These are phyloP conservation scores for Syzygium oleosum DNA, from an alignment of 345 rosid species.

Conservation along the genomic window DNA sequence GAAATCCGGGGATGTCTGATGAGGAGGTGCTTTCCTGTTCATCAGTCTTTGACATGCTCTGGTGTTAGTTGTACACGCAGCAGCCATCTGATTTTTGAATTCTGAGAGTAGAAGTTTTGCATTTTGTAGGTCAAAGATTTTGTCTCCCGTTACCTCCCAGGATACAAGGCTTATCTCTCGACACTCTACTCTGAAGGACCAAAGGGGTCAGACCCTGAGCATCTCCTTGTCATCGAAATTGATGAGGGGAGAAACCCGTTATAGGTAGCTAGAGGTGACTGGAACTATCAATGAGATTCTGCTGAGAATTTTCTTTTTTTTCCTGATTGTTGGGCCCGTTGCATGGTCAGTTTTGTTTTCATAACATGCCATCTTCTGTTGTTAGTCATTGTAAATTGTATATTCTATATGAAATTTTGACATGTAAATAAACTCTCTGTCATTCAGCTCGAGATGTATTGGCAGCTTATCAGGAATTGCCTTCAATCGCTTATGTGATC, in stretches of 20 bases:
- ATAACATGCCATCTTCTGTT: neutral
- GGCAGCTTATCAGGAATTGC: neutral
- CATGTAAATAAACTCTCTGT: neutral
- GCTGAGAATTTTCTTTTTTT: neutral
- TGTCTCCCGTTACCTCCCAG: slow-evolving; percentile 86
- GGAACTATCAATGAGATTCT: neutral
- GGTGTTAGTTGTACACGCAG: neutral
- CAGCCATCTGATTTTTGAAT: neutral
- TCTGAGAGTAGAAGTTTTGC: neutral
- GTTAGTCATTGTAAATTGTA: neutral
- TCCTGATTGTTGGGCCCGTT: neutral
- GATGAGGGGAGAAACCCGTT: slow-evolving; percentile 86
- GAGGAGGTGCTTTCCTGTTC: slow-evolving; percentile 52
- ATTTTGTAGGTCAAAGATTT: slow-evolving; percentile 71
- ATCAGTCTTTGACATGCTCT: neutral
- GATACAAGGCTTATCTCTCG: slow-evolving; percentile 85
- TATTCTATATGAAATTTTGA: neutral
- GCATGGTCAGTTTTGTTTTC: neutral
- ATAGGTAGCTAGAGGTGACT: slow-evolving; percentile 1
- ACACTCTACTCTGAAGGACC: slow-evolving; percentile 88
- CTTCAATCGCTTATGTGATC: neutral
- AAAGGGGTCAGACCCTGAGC: slow-evolving; percentile 60
- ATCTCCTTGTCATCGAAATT: slow-evolving; percentile 56
- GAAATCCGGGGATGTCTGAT: slow-evolving; percentile 81
- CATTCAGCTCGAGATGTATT: neutral